phyloP scores from a whole-genome alignment of 2,329 filamentous ascomycete species.

The Fusarium verticillioides region DNA sequence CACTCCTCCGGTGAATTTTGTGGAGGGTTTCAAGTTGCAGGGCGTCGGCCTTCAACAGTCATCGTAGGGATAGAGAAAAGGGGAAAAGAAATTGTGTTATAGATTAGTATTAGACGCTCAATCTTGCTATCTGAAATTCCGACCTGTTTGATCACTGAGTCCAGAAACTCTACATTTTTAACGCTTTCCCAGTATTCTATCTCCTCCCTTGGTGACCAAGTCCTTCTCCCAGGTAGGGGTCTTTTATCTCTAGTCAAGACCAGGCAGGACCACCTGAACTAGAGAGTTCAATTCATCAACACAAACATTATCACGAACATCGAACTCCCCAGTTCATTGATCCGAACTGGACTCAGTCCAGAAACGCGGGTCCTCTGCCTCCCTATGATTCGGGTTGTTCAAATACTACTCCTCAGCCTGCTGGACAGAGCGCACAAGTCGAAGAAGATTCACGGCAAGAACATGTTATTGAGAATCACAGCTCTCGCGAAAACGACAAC shows the following conservation, averaged over 20 bases:
- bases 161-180: no score
- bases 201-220: neutral
- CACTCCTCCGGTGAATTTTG: conserved; percentile 25
- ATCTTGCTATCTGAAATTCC: no score
- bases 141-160: no score
- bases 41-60: conserved; percentile 18
- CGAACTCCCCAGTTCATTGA: neutral
- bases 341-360: neutral
- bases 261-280: neutral
- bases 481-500: neutral
- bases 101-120: no score
- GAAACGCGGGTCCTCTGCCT: neutral
- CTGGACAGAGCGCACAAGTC: conserved; percentile 6
- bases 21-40: conserved; percentile 15
- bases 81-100: no score
- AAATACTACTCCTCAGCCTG: neutral
- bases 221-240: neutral
- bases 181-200: no score
- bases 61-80: neutral
- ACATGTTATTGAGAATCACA: neutral
- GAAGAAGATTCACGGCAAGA: conserved; percentile 1
- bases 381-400: neutral
- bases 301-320: neutral
- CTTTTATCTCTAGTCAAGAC: neutral
- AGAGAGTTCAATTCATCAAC: neutral